Percentiles rank a stretch among this genome's conserved stretches.
Evolutionary conservation across 495 filamentous ascomycete species (phyloP).

Genomic region (Penicillium argentinense): DNA sequence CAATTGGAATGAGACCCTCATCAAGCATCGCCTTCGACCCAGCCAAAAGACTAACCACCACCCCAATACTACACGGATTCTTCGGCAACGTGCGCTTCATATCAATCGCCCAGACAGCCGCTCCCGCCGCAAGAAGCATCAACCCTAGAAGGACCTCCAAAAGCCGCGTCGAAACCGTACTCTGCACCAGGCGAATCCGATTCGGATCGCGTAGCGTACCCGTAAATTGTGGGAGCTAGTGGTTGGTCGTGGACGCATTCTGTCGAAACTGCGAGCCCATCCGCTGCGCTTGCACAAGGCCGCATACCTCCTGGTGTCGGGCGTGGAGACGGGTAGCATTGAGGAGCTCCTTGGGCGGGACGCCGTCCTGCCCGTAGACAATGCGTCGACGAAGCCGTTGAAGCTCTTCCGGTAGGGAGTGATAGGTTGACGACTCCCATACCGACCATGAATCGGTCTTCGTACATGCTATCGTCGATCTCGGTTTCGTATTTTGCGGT

Average conservation of each 20-base stretch:
- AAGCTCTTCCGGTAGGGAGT: no score
- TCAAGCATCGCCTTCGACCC: background rate
- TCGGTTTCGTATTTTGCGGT: no score
- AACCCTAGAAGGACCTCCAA: background rate
- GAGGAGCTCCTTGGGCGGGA: background rate
- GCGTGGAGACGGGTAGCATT: background rate
- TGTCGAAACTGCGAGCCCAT: background rate
- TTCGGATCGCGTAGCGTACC: background rate
- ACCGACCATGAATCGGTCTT: no score
- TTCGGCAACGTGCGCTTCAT: background rate
- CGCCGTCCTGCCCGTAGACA: constrained; percentile 1
- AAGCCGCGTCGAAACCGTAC: background rate
- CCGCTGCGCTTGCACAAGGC: background rate
- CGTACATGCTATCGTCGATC: no score
- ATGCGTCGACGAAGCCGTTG: no score
- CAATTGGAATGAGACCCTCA: background rate
- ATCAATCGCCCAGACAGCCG: background rate
- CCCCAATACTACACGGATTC: background rate
- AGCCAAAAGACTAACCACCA: background rate
- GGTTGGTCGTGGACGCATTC: background rate
- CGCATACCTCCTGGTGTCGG: background rate
- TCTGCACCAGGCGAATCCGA: background rate
- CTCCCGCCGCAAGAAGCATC: background rate
- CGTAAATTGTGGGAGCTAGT: background rate
- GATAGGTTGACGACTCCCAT: no score